These are phyloP conservation scores for Leccinum fibrillosum DNA, from an alignment of 768 basidiomycete species.

Conservation along the genomic window DNA sequence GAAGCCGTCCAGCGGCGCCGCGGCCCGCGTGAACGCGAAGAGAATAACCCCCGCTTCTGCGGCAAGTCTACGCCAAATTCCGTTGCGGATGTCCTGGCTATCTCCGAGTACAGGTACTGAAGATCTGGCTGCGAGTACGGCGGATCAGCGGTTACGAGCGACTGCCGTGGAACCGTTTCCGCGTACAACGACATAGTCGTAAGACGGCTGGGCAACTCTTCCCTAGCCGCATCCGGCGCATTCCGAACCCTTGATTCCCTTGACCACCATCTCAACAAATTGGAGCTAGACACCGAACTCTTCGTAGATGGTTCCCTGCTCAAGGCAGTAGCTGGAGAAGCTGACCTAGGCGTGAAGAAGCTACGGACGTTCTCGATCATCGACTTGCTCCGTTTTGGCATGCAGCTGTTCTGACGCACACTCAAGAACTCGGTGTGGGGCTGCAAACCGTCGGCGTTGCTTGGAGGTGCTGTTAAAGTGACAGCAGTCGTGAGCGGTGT, in stretches of 20 bases:
- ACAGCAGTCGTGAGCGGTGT: slow-evolving; percentile 19
- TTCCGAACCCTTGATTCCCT: slow-evolving; percentile 50
- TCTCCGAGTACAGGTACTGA: slow-evolving; percentile 19
- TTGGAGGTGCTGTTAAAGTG: slow-evolving; percentile 13
- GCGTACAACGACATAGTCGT: slow-evolving; percentile 27
- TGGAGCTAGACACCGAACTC: slow-evolving; percentile 28
- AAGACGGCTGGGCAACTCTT: slow-evolving; percentile 23
- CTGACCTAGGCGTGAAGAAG: slow-evolving; percentile 51
- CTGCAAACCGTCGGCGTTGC: slow-evolving; percentile 12
- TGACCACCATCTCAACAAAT: slow-evolving; percentile 48
- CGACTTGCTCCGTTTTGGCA: slow-evolving; percentile 46
- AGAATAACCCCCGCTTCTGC: slow-evolving; percentile 12
- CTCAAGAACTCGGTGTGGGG: slow-evolving; percentile 29
- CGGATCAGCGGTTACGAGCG: slow-evolving; percentile 13
- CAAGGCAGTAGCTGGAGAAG: slow-evolving; percentile 36
- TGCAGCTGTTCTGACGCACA: slow-evolving; percentile 20
- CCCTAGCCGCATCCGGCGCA: slow-evolving; percentile 42
- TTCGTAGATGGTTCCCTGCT: slow-evolving; percentile 26
- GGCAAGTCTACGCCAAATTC: slow-evolving; percentile 24
- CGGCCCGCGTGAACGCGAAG: slow-evolving; percentile 11
- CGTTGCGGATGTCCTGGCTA: slow-evolving; percentile 8
- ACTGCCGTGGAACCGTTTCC: slow-evolving; percentile 8
- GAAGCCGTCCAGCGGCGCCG: slow-evolving; percentile 23
- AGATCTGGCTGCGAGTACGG: slow-evolving; percentile 34
- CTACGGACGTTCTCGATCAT: slow-evolving; percentile 62